Percentiles rank a stretch among this genome's conserved stretches.
Evolutionary conservation across 495 filamentous ascomycete species (phyloP).

Genomic region (Tuber magnatum): DNA sequence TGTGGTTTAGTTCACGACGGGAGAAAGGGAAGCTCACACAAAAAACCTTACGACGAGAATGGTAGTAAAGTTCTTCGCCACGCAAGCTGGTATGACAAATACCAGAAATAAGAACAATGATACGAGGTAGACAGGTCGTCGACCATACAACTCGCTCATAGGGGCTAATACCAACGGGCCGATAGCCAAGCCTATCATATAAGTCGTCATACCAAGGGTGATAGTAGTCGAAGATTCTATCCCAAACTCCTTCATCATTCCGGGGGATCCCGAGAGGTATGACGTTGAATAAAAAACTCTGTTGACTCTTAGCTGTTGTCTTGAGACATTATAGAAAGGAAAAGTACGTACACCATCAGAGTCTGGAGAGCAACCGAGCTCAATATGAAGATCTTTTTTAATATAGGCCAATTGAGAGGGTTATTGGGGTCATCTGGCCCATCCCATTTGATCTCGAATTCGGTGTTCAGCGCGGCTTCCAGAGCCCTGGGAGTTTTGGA

Average conservation of each 20-base stretch:
- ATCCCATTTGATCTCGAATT: conserved; percentile 70
- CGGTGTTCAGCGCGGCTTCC: conserved; percentile 18
- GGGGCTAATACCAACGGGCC: conserved; percentile 70
- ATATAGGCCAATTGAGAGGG: conserved; percentile 67
- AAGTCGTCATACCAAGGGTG: conserved; percentile 73
- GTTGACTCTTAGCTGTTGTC: not conserved
- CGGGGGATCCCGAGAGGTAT: conserved; percentile 63
- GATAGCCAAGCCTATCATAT: conserved; percentile 64
- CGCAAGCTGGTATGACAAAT: conserved; percentile 62
- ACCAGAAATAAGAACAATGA: conserved; percentile 58
- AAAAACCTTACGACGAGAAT: conserved; percentile 68
- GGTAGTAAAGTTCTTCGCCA: conserved; percentile 56
- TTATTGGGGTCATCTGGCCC: conserved; percentile 58
- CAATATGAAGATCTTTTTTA: conserved; percentile 59
- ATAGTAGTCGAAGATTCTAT: conserved; percentile 51
- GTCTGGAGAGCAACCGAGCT: conserved; percentile 63
- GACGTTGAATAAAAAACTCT: conserved; percentile 81
- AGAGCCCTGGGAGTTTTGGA: conserved; percentile 13
- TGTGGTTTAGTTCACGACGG: not conserved
- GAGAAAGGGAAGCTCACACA: conserved; percentile 45
- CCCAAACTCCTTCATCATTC: conserved; percentile 61
- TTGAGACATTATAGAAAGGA: not conserved
- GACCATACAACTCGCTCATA: conserved; percentile 68
- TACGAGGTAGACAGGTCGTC: conserved; percentile 64
- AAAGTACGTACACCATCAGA: conserved; percentile 52